phyloP scores from a whole-genome alignment of 768 basidiomycete species.

The Xerocomellus chrysenteron region DNA sequence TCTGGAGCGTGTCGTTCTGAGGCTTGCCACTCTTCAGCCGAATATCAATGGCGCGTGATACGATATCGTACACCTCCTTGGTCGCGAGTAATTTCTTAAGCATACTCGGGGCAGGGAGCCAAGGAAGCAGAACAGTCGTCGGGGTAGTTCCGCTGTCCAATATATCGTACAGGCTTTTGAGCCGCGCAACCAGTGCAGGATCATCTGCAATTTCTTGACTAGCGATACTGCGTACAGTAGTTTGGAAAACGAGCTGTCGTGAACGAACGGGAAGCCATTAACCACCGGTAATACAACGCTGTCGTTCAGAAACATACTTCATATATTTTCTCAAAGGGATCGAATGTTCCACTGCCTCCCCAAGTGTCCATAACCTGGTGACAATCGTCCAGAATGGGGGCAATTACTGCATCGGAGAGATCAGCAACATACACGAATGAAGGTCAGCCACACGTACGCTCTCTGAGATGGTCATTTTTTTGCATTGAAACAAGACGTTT shows the following conservation, averaged over 20 bases:
- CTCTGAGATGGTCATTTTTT: slow-evolving; percentile 56
- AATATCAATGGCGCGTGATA: slow-evolving; percentile 54
- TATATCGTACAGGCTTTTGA: slow-evolving; percentile 64
- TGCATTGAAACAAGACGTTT: slow-evolving; percentile 67
- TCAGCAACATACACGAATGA: slow-evolving; percentile 7
- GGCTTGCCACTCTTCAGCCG: slow-evolving; percentile 56
- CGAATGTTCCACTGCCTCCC: slow-evolving; percentile 62
- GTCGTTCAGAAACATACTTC: slow-evolving; percentile 44
- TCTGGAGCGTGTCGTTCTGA: slow-evolving; percentile 68
- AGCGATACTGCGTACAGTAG: slow-evolving; percentile 65
- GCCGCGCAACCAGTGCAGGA: slow-evolving; percentile 54
- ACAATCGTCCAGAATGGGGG: slow-evolving; percentile 63
- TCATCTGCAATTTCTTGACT: slow-evolving; percentile 71
- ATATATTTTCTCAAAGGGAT: slow-evolving; percentile 71
- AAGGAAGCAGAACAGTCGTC: slow-evolving; percentile 68
- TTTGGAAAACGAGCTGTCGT: slow-evolving; percentile 66
- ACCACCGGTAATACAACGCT: not conserved
- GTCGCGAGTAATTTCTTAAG: slow-evolving; percentile 69
- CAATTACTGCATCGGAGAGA: slow-evolving; percentile 52
- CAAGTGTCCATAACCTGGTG: slow-evolving; percentile 60
- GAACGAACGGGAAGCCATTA: not conserved
- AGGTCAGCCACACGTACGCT: slow-evolving; percentile 44
- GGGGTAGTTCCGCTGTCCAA: slow-evolving; percentile 73
- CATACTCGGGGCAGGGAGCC: slow-evolving; percentile 75
- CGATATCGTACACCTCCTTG: slow-evolving; percentile 72